A percentile compares a stretch with the other conserved stretches of the same genome.
phyloP scores from a whole-genome alignment of 176 grass and related monocot species.

The Thinopyrum elongatum region DNA sequence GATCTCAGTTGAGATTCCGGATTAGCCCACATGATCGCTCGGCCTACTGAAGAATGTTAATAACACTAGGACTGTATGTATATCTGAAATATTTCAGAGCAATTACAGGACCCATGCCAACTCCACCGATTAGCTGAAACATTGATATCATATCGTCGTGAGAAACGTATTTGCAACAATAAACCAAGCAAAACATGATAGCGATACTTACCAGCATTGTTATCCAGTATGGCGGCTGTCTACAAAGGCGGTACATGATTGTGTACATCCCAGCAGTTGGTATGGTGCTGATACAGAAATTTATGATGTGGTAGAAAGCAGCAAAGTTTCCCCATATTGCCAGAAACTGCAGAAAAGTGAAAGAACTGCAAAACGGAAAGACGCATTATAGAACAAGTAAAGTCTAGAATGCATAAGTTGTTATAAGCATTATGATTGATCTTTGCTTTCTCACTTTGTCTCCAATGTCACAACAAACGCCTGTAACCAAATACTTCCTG shows the following conservation, averaged over 20 bases:
- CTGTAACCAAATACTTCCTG: slow-evolving; percentile 86
- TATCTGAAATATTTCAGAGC: slow-evolving; percentile 89
- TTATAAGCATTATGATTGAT: slow-evolving; percentile 17
- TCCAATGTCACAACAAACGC: slow-evolving; percentile 82
- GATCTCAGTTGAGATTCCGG: too few species aligned
- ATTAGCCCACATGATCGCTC: too few species aligned
- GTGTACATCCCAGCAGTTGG: slow-evolving; percentile 80
- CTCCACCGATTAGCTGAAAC: slow-evolving; percentile 72
- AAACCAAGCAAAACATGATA: neutral
- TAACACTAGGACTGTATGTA: slow-evolving; percentile 62
- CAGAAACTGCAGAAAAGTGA: slow-evolving; percentile 74
- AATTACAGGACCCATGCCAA: slow-evolving; percentile 84
- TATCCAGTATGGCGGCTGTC: slow-evolving; percentile 84
- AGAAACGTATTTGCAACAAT: neutral
- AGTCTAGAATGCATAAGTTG: neutral
- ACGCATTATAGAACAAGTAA: slow-evolving; percentile 6
- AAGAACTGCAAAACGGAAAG: slow-evolving; percentile 56
- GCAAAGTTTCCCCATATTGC: slow-evolving; percentile 87
- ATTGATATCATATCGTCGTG: neutral
- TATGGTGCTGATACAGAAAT: slow-evolving; percentile 65
- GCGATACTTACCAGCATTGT: slow-evolving; percentile 65
- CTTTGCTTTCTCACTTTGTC: slow-evolving; percentile 52
- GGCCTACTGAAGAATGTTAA: too few species aligned
- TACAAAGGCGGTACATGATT: slow-evolving; percentile 80
- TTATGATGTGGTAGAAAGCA: slow-evolving; percentile 67